Evolutionary conservation across 257 asterid genomes (phyloP), one percentile per base, ranked within the genome.

Genomic region (Nicotiana attenuata): DNA sequence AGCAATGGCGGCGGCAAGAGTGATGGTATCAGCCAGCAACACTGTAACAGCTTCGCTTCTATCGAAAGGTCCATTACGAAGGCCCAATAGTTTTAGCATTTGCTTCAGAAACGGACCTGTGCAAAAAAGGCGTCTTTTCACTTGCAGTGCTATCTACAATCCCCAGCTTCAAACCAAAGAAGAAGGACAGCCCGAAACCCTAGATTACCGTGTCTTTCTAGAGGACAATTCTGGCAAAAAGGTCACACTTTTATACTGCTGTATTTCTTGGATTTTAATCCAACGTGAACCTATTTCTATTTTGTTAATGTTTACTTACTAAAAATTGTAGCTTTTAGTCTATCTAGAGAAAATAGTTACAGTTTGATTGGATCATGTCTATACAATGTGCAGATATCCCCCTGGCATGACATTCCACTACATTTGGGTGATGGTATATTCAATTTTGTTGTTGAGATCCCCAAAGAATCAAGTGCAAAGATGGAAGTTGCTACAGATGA

Each of bases 401-500:
- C 99, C 0, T 96, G 99, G 99, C 99, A 96, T 83, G 99, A 96
- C 83, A 85, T 96, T 71, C 99, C 98, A 0, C 82, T 96, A 19
- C 94, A 86, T n/a, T 81, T 88, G 90, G 98, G 99, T 7, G 93
- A 91, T 85, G 97, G 97, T 35, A 87, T 86, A 17, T 96, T 96
- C 88, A 96, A 92, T 87, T 94, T 87, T 82, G 84, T 96, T 38
- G 98, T 91, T 86, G 99, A 96, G 88, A 96, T 96, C 84, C 99
- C 99, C 26, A 96, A 94, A 83, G 99, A 96, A 87, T 90, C 99
- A n/a, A 94, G 96, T 14, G 98, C 99, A 15, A 96, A 94, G 89
- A 94, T 96, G 99, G 99, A 96, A 89, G 97, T 94, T 87, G 99
- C 98, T 63, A 96, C 99, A 9, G 98, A 96, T 86, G 99, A 96